Conservation (phyloP, 768 basidiomycete genomes). For the Collybia mongolica region DNA sequence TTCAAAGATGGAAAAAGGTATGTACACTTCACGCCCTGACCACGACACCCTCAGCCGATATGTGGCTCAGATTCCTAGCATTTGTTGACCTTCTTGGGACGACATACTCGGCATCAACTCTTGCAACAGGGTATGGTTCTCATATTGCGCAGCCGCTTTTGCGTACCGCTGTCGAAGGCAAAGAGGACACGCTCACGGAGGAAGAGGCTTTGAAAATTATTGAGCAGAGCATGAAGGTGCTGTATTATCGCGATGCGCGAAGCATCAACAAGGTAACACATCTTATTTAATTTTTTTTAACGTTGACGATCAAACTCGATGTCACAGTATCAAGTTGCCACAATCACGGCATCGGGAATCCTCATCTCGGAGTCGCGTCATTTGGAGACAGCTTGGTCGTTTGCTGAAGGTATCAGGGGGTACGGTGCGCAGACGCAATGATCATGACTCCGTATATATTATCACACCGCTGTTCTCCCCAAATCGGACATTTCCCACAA, state of each 20-base stretch:
- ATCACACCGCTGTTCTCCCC: not conserved
- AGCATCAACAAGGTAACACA: slow-evolving; percentile 86
- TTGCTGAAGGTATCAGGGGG: slow-evolving; percentile 89
- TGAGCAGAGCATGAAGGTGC: slow-evolving; percentile 84
- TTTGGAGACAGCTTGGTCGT: slow-evolving; percentile 83
- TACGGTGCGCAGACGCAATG: slow-evolving; percentile 93
- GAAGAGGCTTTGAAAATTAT: slow-evolving; percentile 78
- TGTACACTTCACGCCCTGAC: slow-evolving; percentile 13
- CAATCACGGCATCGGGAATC: slow-evolving; percentile 74
- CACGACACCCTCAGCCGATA: not conserved
- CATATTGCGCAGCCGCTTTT: slow-evolving; percentile 93
- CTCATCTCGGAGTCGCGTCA: slow-evolving; percentile 76
- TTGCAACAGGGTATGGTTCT: slow-evolving; percentile 93
- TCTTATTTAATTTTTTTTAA: not conserved
- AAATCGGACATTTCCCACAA: not conserved
- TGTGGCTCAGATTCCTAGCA: slow-evolving; percentile 72
- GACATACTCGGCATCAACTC: slow-evolving; percentile 88
- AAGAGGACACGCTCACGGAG: slow-evolving; percentile 71
- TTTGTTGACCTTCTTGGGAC: slow-evolving; percentile 97
- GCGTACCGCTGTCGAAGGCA: slow-evolving; percentile 85
- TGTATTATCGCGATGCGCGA: slow-evolving; percentile 95
- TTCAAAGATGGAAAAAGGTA: slow-evolving; percentile 82
- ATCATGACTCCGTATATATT: slow-evolving; percentile 14
- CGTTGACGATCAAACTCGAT: not conserved
- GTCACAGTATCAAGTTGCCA: slow-evolving; percentile 90